Evolutionary conservation across 75 land plant species (phyloP), one percentile per base, ranked within the genome.

Genomic region (Isoetes taiwanensis): DNA sequence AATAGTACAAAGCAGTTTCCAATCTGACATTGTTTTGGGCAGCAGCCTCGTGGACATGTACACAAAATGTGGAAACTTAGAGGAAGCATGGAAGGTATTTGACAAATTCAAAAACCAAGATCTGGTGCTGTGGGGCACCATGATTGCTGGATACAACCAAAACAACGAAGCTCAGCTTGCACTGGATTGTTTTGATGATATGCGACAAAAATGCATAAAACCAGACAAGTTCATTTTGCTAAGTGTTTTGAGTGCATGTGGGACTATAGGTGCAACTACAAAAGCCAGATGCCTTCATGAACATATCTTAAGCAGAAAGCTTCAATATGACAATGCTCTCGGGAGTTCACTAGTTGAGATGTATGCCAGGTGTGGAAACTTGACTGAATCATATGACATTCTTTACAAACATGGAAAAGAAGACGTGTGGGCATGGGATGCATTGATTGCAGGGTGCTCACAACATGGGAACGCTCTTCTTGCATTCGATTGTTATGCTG

Each of bases 41-140:
- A 82, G 70, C 37, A 69, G 81, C 25, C 56, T 79, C 27, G 70
- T 76, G 34, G 82, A 78, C 40, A 75, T 72, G 75, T 79, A 82
- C 62, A 66, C 79, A 17, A 78, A 82, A 54, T 72, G 79, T 64
- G 85, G 79, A 5, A 43, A 65, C 54, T 29, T 82, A 55, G 55
- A 77, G 0, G 67, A 64, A 30, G 86, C 86, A 1, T 60, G 37
- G 34, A 40, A 64, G 20, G 34, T 76, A 0, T 82, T 83, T 42
- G 74, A 73, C 52, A 28, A 23, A 42, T 63, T 77, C 57, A 24
- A 46, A 32, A 25, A 32, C 1, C 71, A n/a, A 50, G 70, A 80
- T 64, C 53, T 65, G 1, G 57, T 76, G 5, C 41, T 77, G 3
- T 80, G 84, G 84, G 76, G 66, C 64, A 65, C 76, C 2, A 70